Evolutionary conservation across 352 stramenopile species (phyloP), one percentile per base, ranked within the genome.

Genomic region (Globisporangium abappressorium): DNA sequence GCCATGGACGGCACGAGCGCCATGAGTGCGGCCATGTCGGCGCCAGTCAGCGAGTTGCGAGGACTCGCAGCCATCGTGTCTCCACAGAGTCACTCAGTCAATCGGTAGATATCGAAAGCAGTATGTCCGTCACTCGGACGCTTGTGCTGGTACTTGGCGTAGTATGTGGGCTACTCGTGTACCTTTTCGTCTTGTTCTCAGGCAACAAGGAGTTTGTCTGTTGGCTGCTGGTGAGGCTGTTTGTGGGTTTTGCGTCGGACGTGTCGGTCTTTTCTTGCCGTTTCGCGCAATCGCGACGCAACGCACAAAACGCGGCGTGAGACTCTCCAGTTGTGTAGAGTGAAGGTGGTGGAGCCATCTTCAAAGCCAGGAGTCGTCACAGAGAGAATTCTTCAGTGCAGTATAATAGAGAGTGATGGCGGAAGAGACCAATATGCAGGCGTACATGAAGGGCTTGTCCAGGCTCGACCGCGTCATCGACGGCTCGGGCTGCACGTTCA

Each of bases 401-500:
- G 11, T 22, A 30, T 12, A 38, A 33, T 22, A 46, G 12, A 28
- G n/a, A 30, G 59, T 46, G n/a, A 51, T 61, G 65, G 66, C 66
- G 1, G 75, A 84, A 34, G 77, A 80, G 36, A 63, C 64, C 18
- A 77, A 70, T 33, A 63, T 75, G 12, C 73, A 89, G 65, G 64
- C 71, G n/a, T 85, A 85, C 63, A 76, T 85, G 78, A 74, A 92
- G 49, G 84, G 84, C 0, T 79, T 94, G 24, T 90, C 84, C 41
- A 76, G 84, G n/a, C 79, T 94, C 55, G 84, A 94, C 63, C 81
- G 84, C 28, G 84, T 85, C 38, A 51, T 89, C 22, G 87, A 93
- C 60, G 78, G 93, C 76, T 89, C 85, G 22, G 87, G 84, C 55
- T 94, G 77, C 69, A 84, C 87, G 18, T 93, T 92, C 69, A 92